Conservation (phyloP, 2,329 filamentous ascomycete genomes). For the Aspergillus spinulosporus region DNA sequence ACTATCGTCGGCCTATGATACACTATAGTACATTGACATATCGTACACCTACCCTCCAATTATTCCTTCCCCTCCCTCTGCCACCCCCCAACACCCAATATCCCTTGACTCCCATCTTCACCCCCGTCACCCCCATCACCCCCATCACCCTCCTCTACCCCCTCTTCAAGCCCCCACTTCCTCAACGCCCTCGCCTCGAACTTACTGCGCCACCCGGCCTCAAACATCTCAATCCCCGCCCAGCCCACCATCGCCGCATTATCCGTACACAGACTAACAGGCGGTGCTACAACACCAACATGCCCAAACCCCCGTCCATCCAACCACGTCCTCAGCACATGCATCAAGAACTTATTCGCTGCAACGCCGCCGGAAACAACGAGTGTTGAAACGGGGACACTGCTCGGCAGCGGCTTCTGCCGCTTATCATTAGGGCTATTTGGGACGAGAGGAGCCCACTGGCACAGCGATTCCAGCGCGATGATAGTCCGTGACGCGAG, state of each 20-base stretch:
- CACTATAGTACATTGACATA: too few relatives aligned
- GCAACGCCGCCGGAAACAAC: constrained; percentile 91
- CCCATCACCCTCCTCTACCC: constrained; percentile 26
- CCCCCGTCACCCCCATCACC: constrained; percentile 49
- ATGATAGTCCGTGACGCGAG: constrained; percentile 72
- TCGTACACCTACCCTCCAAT: too few relatives aligned
- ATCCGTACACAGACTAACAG: constrained; percentile 77
- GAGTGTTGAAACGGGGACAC: constrained; percentile 57
- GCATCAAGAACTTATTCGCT: constrained; percentile 74
- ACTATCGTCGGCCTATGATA: too few relatives aligned
- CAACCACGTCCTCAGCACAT: constrained; percentile 63
- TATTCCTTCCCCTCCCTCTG: constrained; percentile 12
- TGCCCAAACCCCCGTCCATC: constrained; percentile 64
- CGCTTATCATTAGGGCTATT: constrained; percentile 1
- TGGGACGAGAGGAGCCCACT: not conserved
- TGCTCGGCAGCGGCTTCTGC: not conserved
- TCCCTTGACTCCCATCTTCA: constrained; percentile 42
- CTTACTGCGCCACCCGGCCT: constrained; percentile 68
- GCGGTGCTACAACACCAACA: constrained; percentile 71
- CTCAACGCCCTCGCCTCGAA: constrained; percentile 61
- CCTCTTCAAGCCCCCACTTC: constrained; percentile 73
- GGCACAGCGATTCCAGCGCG: constrained; percentile 53
- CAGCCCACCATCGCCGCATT: constrained; percentile 98
- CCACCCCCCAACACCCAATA: constrained; percentile 64
- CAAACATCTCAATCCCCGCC: constrained; percentile 89